Percentiles rank a stretch among this genome's conserved stretches.
These are phyloP conservation scores for Metschnikowia arizonensis DNA, from an alignment of 805 yeast species.

Conservation along the genomic window DNA sequence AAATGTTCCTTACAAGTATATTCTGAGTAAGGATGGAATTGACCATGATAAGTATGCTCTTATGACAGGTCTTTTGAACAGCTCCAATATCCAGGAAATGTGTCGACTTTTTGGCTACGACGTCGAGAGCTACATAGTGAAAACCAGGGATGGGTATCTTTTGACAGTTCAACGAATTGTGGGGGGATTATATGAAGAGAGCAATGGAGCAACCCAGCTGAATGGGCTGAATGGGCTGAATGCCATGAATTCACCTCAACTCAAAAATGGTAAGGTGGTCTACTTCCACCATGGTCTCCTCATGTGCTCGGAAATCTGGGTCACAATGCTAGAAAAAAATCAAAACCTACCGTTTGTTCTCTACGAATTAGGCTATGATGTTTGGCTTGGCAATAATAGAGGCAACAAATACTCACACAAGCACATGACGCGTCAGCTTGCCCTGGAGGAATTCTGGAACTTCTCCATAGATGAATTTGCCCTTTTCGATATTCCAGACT, in stretches of 20 bases:
- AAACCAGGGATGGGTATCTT: constrained; percentile 72
- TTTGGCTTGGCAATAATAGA: constrained; percentile 89
- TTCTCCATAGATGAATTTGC: constrained; percentile 91
- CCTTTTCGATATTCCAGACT: constrained; percentile 79
- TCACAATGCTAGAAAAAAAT: constrained; percentile 39
- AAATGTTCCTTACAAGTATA: constrained; percentile 22
- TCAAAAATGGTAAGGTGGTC: constrained; percentile 48
- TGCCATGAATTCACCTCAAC: no score
- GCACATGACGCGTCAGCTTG: constrained; percentile 45
- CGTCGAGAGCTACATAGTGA: constrained; percentile 72
- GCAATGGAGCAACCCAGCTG: no score
- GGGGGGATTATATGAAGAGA: no score
- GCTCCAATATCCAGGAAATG: constrained; percentile 59
- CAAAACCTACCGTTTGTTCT: constrained; percentile 65
- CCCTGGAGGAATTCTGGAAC: constrained; percentile 65
- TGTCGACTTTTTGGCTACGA: constrained; percentile 64
- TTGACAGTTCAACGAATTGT: constrained; percentile 68
- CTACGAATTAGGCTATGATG: constrained; percentile 83
- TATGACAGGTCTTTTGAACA: constrained; percentile 40
- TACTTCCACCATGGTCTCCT: constrained; percentile 90
- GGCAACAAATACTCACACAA: constrained; percentile 91
- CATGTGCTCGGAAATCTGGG: constrained; percentile 83
- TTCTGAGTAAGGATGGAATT: constrained; percentile 18
- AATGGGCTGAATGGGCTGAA: no score
- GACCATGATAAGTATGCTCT: constrained; percentile 23